Evolutionary conservation across 352 stramenopile species (phyloP), one percentile per base, ranked within the genome.

Genomic region (Phytophthora sansomeana): DNA sequence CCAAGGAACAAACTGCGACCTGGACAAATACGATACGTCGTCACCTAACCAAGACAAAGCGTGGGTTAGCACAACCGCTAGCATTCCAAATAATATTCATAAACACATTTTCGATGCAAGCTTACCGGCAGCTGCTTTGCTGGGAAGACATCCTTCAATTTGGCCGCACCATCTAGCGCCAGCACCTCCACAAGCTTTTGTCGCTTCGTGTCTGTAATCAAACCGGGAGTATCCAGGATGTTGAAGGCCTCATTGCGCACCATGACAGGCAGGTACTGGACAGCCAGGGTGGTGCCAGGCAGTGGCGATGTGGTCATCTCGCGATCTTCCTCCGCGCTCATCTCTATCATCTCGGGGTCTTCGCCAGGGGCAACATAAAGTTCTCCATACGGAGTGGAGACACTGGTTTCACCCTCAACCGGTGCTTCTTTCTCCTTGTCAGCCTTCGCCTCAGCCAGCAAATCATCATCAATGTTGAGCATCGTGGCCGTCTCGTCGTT

Each of bases 241-340:
- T 95, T 92, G 67, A 89, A 95, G 8, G 87, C 68, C 26, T 95
- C 83, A 33, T 95, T 92, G 42, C 85, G 86, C 29, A 88, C 76
- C 35, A 94, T 89, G 5, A 96, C 76, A 4, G 87, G 85, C 58
- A 94, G 63, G 55, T 89, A 83, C 62, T 92, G 87, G 19, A 94
- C 86, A 5, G 85, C 92, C 41, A 98, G 71, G 9, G 93, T 98
- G 26, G 93, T 98, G 29, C 93, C 93, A 3, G 93, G 93, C 14
- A 98, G 75, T 24, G 84, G 83, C n/a, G 91, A 97, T 13, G 89
- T 97, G 14, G 92, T 98, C 74, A 97, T 88, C 43, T 88, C 61
- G 3, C 81, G 74, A 11, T 83, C 79, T 65, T 92, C 80, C 2
- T 89, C 74, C 30, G 91, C 67, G 30, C 75, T 87, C 26, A 78